Evolutionary conservation across 768 basidiomycete species (phyloP), one percentile per base, ranked within the genome.

Genomic region (Tricholomella constricta): DNA sequence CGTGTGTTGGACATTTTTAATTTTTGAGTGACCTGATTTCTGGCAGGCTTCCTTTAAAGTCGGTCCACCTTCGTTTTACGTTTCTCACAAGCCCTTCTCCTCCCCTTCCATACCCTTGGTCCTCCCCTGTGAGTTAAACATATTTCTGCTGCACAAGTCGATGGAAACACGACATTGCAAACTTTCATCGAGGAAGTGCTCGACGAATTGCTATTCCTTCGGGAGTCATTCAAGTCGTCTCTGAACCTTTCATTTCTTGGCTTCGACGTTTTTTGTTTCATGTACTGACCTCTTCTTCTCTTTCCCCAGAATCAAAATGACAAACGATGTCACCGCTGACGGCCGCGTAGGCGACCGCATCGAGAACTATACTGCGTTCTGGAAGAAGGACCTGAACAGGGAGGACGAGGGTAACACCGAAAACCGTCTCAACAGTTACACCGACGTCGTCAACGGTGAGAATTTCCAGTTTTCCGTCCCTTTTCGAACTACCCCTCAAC

Each of bases 391-490:
- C 69, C 75, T 84, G 26, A 71, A 70, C 14, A 79, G 86, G 62
- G 94, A 98, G 72, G 72, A 67, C 44, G 75, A 78, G 4, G 73
- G 70, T 11, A 81, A 91, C 69, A 89, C 79, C 54, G 78, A 87
- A 52, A 85, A 84, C 64, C 82, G 96, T 55, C 72, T 94, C 38
- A 82, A 82, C 34, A 84, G 83, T 64, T 98, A 98, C 71, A 86
- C 89, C 11, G 93, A 97, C 48, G 92, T 99, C 55, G 91, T 98
- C 54, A 96, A 97, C 59, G 94, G 92, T 91, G 45, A 48, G 80
- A 9, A 9, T 32, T 14, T 71, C 6, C 20, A 25, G 19, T 34
- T 56, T 34, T 8, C 23, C 27, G n/a, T 48, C 36, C 20, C 7
- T 4, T 15, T 31, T 37, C 20, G 35, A 37, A 20, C 36, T 26